Conservation (phyloP, 768 basidiomycete species). For the Lentinula guzmanii region DNA sequence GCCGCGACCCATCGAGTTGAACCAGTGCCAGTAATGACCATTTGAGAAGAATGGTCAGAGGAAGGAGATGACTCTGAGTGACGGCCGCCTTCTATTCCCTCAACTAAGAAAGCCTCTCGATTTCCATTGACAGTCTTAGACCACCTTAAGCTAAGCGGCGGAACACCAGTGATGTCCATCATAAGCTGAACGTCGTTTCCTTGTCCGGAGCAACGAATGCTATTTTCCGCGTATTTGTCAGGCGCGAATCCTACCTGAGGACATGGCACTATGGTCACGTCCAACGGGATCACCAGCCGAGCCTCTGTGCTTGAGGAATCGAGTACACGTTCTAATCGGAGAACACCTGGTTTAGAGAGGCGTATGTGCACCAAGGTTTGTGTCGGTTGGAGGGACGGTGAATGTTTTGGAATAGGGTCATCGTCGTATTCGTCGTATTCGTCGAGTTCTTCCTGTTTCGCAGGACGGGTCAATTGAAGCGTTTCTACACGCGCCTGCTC, state of each 20-base stretch:
- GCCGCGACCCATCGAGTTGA: constrained; percentile 16
- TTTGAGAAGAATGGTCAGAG: not conserved
- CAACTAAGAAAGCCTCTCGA: constrained; percentile 70
- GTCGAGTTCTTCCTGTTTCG: constrained; percentile 29
- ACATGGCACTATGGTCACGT: constrained; percentile 76
- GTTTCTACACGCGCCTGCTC: constrained; percentile 53
- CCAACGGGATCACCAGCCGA: constrained; percentile 56
- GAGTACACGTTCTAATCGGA: constrained; percentile 69
- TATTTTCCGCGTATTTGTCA: constrained; percentile 29
- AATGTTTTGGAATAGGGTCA: constrained; percentile 28
- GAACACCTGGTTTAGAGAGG: constrained; percentile 63
- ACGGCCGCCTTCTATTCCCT: constrained; percentile 70
- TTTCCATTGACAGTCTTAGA: constrained; percentile 60
- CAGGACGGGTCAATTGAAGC: constrained; percentile 38
- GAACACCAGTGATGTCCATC: constrained; percentile 67
- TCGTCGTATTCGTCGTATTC: constrained; percentile 71
- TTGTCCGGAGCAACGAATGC: constrained; percentile 66
- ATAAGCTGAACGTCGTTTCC: constrained; percentile 48
- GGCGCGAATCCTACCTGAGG: constrained; percentile 67
- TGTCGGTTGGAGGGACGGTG: constrained; percentile 58
- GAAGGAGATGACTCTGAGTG: constrained; percentile 23
- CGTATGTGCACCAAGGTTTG: constrained; percentile 72
- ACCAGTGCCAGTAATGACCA: not conserved
- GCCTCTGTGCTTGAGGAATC: constrained; percentile 71
- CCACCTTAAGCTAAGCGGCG: constrained; percentile 76